Evolutionary conservation across 768 basidiomycete species (phyloP), one percentile per base, ranked within the genome.

Genomic region (Steccherinum ochraceum): DNA sequence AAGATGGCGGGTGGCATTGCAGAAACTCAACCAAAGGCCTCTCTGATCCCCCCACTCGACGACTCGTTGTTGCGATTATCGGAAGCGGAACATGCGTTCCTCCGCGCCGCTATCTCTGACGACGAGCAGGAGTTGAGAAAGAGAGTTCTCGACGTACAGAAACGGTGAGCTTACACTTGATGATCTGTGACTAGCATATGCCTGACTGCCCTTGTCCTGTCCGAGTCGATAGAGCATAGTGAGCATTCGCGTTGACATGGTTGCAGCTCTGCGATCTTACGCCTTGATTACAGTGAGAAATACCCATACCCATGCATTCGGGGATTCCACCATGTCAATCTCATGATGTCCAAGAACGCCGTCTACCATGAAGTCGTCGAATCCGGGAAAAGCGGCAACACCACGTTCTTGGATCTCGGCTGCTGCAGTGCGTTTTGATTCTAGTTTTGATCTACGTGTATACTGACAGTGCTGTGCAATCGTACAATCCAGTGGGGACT

Each of bases 291-390:
- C 21, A 67, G 66, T 54, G 55, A 44, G 16, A 49, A 61, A 20
- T 62, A 64, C 40, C 63, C 67, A 7, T 67, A 67, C 30, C 66
- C 67, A 25, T 69, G 66, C 54, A 65, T 67, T 42, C 61, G 58
- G 25, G 62, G 48, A 5, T 67, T 69, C 55, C 63, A 64, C 43
- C 65, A 62, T 52, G 60, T 64, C 13, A 59, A 50, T 18, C 55
- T 65, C 20, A 61, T 64, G 56, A 69, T 68, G 64, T 39, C 27
- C 1, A 16, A 48, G 27, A 64, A 62, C 45, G 48, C 60, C 10
- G 49, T 60, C 11, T 69, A 69, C 40, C 56, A 52, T 2, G 27
- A 53, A 4, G 60, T 66, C 11, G 46, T 69, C n/a, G 52, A 59
- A 7, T 47, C 54, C 0, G 66, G 62, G 4, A 62, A 57, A 46